Conservation (phyloP, 345 rosid genomes). For the Populus pruinosa region DNA sequence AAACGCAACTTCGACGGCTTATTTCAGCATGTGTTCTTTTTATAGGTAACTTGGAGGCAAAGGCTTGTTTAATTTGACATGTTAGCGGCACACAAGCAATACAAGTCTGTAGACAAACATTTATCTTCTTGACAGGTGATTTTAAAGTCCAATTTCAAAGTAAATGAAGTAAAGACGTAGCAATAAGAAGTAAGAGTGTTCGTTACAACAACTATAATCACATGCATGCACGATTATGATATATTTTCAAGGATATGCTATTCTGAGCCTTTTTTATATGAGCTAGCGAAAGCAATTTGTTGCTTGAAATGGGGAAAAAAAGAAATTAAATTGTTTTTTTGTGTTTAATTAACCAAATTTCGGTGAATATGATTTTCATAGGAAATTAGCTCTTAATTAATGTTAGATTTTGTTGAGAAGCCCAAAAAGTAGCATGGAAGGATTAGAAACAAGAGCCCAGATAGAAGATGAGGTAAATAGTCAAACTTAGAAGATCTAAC, state of each 20-base stretch:
- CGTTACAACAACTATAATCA: not conserved
- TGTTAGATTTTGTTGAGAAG: not conserved
- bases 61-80: conserved; percentile 12
- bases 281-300: not conserved
- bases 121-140: not conserved
- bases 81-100: conserved; percentile 1
- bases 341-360: not conserved
- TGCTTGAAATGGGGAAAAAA: not conserved
- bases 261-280: not conserved
- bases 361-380: not conserved
- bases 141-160: not conserved
- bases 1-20: conserved; percentile 15
- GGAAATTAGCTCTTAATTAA: not conserved
- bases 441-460: no score
- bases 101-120: not conserved
- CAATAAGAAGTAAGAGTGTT: not conserved
- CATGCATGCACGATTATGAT: not conserved
- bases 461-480: no score
- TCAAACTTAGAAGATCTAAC: no score
- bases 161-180: not conserved
- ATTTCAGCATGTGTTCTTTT: not conserved
- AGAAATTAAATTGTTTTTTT: not conserved
- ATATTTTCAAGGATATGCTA: not conserved
- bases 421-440: no score
- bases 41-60: conserved; percentile 27